phyloP scores from a whole-genome alignment of 331 rosid species.

The Pyrus hybrid region DNA sequence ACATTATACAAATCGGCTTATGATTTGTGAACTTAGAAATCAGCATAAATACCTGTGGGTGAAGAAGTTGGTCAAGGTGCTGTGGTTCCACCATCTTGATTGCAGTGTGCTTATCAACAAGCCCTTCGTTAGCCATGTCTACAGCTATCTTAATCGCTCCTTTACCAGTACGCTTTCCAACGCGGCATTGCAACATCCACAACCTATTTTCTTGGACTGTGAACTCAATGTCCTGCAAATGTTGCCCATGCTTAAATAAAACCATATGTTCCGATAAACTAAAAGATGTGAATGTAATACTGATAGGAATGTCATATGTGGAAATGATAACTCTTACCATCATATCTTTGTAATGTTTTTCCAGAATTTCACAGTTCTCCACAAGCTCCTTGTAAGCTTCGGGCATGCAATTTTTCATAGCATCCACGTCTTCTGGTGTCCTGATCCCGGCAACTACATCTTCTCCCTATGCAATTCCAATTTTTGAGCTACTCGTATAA shows the following conservation, averaged over 20 bases:
- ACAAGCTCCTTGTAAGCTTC: conserved; percentile 87
- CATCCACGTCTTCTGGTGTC: conserved; percentile 79
- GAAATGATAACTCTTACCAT: conserved; percentile 46
- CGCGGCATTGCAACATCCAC: conserved; percentile 97
- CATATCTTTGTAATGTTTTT: conserved; percentile 94
- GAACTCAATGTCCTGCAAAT: conserved; percentile 86
- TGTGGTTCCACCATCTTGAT: conserved; percentile 95
- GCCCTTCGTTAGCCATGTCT: conserved; percentile 83
- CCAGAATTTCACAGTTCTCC: conserved; percentile 85
- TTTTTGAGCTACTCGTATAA: conserved; percentile 7
- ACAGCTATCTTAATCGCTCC: conserved; percentile 94
- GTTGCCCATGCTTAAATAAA: background rate
- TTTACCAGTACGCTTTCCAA: conserved; percentile 90
- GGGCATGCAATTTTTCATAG: conserved; percentile 83
- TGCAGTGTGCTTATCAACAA: conserved; percentile 58
- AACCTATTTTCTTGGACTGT: conserved; percentile 93
- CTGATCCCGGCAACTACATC: conserved; percentile 98
- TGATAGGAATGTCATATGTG: background rate
- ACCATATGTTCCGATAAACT: background rate
- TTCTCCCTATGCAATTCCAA: conserved; percentile 62
- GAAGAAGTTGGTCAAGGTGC: conserved; percentile 94
- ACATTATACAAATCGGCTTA: too few species aligned
- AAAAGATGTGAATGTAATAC: background rate
- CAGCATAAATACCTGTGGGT: conserved; percentile 59
- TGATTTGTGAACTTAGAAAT: background rate